Evolutionary conservation across 345 rosid genomes (phyloP).

Genomic region (Punica granatum): DNA sequence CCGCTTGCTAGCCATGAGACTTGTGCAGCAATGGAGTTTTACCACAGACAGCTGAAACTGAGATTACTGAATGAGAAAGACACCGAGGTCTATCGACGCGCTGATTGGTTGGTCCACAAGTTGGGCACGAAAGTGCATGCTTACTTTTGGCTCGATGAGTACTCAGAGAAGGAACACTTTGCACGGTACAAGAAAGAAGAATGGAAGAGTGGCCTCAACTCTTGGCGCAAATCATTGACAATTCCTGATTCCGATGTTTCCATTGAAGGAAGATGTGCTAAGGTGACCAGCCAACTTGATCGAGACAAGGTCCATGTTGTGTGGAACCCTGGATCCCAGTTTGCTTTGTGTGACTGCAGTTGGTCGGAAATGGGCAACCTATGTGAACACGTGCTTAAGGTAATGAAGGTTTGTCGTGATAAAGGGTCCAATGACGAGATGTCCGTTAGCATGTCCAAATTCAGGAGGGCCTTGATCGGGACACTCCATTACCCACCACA

Average conservation of each 20-base stretch:
- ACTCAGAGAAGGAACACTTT: conserved; percentile 70
- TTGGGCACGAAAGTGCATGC: conserved; percentile 87
- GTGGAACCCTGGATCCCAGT: conserved; percentile 75
- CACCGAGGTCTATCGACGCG: conserved; percentile 52
- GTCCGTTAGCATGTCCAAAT: conserved; percentile 55
- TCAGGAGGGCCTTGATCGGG: conserved; percentile 50
- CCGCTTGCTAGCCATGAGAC: conserved; percentile 86
- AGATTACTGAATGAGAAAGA: conserved; percentile 71
- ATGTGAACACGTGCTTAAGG: conserved; percentile 76
- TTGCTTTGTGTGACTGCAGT: conserved; percentile 63
- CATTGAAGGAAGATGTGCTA: conserved; percentile 47
- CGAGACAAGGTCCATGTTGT: conserved; percentile 49
- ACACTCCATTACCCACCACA: conserved; percentile 48
- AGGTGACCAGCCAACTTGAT: conserved; percentile 46
- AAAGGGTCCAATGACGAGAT: conserved; percentile 28
- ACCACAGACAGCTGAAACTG: conserved; percentile 75
- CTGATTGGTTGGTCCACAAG: conserved; percentile 96
- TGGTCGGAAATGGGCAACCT: conserved; percentile 82
- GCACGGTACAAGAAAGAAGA: conserved; percentile 80
- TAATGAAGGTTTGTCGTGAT: conserved; percentile 30
- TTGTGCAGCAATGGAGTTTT: conserved; percentile 83
- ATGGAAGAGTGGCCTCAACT: conserved; percentile 82
- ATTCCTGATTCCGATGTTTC: conserved; percentile 63
- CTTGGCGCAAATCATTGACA: conserved; percentile 68
- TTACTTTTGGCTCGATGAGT: conserved; percentile 94